Conservation (phyloP, 352 stramenopile genomes). For the Thalassiosira hispida region DNA sequence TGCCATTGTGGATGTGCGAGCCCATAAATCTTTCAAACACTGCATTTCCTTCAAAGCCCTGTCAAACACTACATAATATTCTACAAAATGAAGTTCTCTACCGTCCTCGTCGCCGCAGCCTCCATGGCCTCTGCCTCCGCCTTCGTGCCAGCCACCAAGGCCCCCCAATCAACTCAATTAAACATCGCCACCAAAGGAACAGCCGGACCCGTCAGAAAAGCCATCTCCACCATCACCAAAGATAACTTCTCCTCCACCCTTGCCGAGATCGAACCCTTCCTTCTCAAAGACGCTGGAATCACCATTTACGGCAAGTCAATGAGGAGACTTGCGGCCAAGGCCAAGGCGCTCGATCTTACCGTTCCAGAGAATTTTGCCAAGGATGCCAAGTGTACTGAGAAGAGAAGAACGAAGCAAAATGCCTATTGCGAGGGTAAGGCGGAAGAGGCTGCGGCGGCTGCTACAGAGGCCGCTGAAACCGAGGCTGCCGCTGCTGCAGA, state of each 20-base stretch:
- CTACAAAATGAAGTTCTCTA: neutral
- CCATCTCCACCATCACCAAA: constrained; percentile 47
- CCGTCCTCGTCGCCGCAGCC: neutral
- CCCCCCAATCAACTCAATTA: constrained; percentile 13
- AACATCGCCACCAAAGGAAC: constrained; percentile 11
- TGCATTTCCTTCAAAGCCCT: no score
- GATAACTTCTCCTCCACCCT: constrained; percentile 67
- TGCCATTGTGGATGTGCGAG: no score
- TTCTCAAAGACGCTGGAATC: constrained; percentile 61
- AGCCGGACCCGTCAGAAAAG: constrained; percentile 35
- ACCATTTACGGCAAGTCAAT: constrained; percentile 69
- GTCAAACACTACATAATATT: no score
- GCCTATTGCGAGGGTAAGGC: constrained; percentile 25
- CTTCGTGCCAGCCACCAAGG: constrained; percentile 7
- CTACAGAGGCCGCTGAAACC: constrained; percentile 5
- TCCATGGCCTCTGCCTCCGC: constrained; percentile 8
- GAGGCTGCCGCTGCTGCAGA: neutral
- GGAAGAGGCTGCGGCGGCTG: constrained; percentile 5
- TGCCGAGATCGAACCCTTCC: constrained; percentile 61
- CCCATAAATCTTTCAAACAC: no score
- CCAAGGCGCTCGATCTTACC: constrained; percentile 47
- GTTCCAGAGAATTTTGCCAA: constrained; percentile 34
- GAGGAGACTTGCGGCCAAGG: constrained; percentile 46
- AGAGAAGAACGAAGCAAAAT: constrained; percentile 35
- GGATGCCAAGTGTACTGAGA: constrained; percentile 26